A percentile compares a stretch with the other conserved stretches of the same genome.
These are phyloP conservation scores for Discostella pseudostelligera DNA, from an alignment of 108 stramenopile genomes.

Conservation along the genomic window DNA sequence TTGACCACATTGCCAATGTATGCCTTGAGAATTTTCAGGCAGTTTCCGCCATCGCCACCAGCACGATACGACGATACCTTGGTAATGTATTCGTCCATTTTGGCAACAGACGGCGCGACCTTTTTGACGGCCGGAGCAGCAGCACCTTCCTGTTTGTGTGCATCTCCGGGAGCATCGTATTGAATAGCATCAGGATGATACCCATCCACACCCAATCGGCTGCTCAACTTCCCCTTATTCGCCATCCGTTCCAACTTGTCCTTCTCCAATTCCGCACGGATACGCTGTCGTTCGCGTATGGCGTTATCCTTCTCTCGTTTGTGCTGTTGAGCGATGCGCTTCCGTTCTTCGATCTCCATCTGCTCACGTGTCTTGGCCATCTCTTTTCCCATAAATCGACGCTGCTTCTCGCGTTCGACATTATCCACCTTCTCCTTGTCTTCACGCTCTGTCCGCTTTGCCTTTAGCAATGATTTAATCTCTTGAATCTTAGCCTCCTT, in stretches of 20 bases:
- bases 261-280: conserved; percentile 88
- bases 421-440: conserved; percentile 85
- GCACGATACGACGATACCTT: conserved; percentile 84
- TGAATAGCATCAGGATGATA: conserved; percentile 93
- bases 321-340: conserved; percentile 60
- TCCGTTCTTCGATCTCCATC: conserved; percentile 83
- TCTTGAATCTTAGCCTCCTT: conserved; percentile 86
- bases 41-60: conserved; percentile 92
- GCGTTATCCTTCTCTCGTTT: conserved; percentile 78
- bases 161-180: conserved; percentile 58
- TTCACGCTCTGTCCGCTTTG: conserved; percentile 82
- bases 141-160: conserved; percentile 24
- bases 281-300: conserved; percentile 79
- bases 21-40: conserved; percentile 82
- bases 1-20: conserved; percentile 90
- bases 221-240: conserved; percentile 84
- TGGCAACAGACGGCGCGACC: conserved; percentile 51
- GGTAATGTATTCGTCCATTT: conserved; percentile 81
- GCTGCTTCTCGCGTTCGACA: conserved; percentile 81
- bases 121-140: conserved; percentile 54
- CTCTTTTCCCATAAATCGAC: conserved; percentile 80
- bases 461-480: conserved; percentile 84
- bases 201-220: conserved; percentile 87
- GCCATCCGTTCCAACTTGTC: conserved; percentile 87
- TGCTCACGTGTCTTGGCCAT: conserved; percentile 83